Percentiles rank a stretch among this genome's conserved stretches.
These are phyloP conservation scores for Vitis hybrid DNA, from an alignment of 177 flowering plant genomes.

Conservation along the genomic window DNA sequence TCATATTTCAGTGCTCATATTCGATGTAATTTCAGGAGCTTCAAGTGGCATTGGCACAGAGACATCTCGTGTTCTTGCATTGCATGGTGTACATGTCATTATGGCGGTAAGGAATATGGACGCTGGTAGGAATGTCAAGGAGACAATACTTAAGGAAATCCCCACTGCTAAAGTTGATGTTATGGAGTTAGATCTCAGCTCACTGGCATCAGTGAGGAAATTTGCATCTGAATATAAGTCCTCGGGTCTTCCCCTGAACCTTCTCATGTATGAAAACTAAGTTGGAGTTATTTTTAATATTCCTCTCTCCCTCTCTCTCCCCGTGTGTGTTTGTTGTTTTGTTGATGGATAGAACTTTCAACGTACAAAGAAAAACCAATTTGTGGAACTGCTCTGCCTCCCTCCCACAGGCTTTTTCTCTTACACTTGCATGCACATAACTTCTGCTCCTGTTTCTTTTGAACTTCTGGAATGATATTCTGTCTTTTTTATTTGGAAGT, in stretches of 20 bases:
- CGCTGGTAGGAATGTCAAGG: constrained; percentile 34
- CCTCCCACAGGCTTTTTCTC: no score
- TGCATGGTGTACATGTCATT: constrained; percentile 47
- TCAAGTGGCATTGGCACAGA: constrained; percentile 53
- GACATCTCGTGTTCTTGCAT: constrained; percentile 42
- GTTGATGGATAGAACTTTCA: background rate
- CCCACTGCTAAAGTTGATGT: constrained; percentile 43
- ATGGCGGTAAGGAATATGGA: constrained; percentile 45
- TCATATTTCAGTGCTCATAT: background rate
- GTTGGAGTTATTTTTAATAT: background rate
- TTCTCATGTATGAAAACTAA: constrained; percentile 44
- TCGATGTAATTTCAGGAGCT: constrained; percentile 30
- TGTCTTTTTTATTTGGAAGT: constrained; percentile 26
- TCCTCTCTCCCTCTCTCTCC: constrained; percentile 1
- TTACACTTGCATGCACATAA: no score
- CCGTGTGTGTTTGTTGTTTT: background rate
- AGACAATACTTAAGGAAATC: constrained; percentile 29
- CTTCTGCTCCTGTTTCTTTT: no score
- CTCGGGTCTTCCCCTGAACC: constrained; percentile 37
- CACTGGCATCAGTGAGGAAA: constrained; percentile 40
- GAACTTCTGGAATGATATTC: background rate
- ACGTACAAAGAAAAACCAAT: background rate
- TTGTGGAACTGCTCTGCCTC: no score
- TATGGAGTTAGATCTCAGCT: constrained; percentile 51
- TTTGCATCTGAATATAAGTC: constrained; percentile 37